Base-by-base conservation (phyloP, 164 flowering plant species). In the Cinnamomum chago region DNA sequence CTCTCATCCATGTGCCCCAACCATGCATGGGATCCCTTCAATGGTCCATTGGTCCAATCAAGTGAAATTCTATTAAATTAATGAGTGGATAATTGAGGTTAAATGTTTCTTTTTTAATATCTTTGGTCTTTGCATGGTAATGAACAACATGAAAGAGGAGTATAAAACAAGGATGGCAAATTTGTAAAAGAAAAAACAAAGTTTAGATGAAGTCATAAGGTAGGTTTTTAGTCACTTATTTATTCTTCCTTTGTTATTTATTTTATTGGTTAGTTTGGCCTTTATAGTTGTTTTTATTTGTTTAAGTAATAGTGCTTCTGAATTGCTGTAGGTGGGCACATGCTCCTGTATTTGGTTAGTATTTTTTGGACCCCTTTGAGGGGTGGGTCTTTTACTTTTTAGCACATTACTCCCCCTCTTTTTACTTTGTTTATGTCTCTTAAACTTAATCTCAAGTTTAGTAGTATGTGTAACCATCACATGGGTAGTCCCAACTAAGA, bases 291-390 rank as follows among this genome's bases (percentile, higher is more conserved):
- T 17, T 27, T 25, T 66, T 50, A 3, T 66, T 30, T 13, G 28
- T 66, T 24, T 66, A 27, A 24, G 23, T 25, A 66, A 18, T 66
- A 28, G 69, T 66, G 69, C 35, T 30, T 66, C 40, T 27, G 69
- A 17, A 66, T 30, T 66, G 69, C 69, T 66, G 69, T 66, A 25
- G 69, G 40, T 66, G 69, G 22, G 35, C 69, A 66, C 69, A 66
- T 66, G 69, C 47, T 28, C 28, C 30, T 66, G 69, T 66, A 40
- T 30, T 2, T 28, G 23, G 5, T 66, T 30, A 24, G 13, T 66
- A 24, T 30, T 66, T 66, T 10, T 66, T 28, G 20, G 40, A 66
- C 30, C 17, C 69, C 30, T 28, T 66, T 55, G 17, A 55, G 20
- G 47, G 10, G 47, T 40, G 47, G 47, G 47, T 40, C 60, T 55